Base-by-base conservation (phyloP, 495 filamentous ascomycete species). In the Trichoderma asperelloides region DNA sequence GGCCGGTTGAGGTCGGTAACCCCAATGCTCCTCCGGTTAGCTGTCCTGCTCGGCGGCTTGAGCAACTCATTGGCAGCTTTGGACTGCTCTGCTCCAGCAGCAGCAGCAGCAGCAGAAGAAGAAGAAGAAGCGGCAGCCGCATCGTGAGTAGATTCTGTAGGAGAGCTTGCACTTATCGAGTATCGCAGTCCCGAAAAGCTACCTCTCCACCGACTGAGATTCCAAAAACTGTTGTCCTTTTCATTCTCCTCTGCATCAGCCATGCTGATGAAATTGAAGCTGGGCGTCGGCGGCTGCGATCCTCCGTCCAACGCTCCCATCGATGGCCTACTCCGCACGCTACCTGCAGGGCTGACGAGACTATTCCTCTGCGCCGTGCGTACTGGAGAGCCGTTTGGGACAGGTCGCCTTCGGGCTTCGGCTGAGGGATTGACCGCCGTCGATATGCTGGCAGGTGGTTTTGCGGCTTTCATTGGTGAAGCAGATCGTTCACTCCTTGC, bases 401-500 rank as follows among this genome's bases (percentile, higher is more conserved):
- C 68, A 1, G 73, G 72, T 28, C 73, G 74, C 12, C 70, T 69
- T 16, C 72, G 51, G 6, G 70, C 67, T 51, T 70, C 55, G 68
- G 55, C 55, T 30, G 27, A 18, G 23, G 25, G 11, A 30, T 30
- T 60, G 9, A 11, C 49, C 1, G 55, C 74, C 9, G 71, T 74
- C 25, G 69, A 73, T 23, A 74, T 70, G 12, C 71, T 70, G 3
- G 75, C 65, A 15, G 78, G 76, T 1, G 78, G 73, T 18, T 74
- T 66, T 40, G 66, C 69, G 21, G 77, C 71, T 66, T 84, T 83
- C n/a, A 69, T 76, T 1, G 83, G 83, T 43, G 81, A 83, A 0
- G 80, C 65, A 0, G 81, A 83, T n/a, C 82, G 76, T 68, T 83
- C 81, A 66, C 76, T 80, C 13, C 75, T 74, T 28, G 77, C 67